Base-by-base conservation (phyloP, 805 yeast genomes). In the Saccharomycopsis fermentans region DNA sequence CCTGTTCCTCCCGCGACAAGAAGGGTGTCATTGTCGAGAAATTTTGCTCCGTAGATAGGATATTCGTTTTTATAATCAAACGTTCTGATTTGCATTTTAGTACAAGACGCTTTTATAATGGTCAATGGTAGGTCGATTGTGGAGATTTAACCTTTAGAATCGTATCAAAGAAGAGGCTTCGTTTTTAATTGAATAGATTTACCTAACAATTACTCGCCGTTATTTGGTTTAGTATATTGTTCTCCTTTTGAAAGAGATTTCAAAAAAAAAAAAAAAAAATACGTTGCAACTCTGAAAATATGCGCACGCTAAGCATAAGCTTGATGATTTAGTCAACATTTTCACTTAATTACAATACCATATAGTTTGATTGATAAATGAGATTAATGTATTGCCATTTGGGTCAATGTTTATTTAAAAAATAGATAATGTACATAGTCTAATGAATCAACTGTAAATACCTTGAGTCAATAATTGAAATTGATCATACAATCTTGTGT, bases 381-480 rank as follows among this genome's bases (percentile, higher is more conserved):
- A 39, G 9, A 26, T 3, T 11, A 21, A 12, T 43, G 24, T n/a
- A 43, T 21, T 43, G 26, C 24, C 9, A 43, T 14, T 43, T 16
- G 4, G 3, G n/a, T 43, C 1, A 6, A 40, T 2, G 19, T 11
- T 17, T 43, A 24, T 21, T 21, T 19, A 43, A 43, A 43, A 11
- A 43, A 21, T 43, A 43, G 29, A 11, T 21, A 43, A 11, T 21
- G 24, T 43, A 43, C 26, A 43, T 43, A 43, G 24, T n/a, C 4
- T 6, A 4, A 68, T 55, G 17, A 21, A 19, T 58, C 29, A 85
- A 67, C 81, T 83, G 70, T 90, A 94, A 29, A 94, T 94, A 51
- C 99, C 99, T 73, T 94, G 99, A 0, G 98, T 91, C 54, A 90
- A 73, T 70, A 94, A 74, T 71, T 94, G 99, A 74, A 87, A 94